Evolutionary conservation across 306 rosid genomes (phyloP).

Genomic region (Prunus dulcis): DNA sequence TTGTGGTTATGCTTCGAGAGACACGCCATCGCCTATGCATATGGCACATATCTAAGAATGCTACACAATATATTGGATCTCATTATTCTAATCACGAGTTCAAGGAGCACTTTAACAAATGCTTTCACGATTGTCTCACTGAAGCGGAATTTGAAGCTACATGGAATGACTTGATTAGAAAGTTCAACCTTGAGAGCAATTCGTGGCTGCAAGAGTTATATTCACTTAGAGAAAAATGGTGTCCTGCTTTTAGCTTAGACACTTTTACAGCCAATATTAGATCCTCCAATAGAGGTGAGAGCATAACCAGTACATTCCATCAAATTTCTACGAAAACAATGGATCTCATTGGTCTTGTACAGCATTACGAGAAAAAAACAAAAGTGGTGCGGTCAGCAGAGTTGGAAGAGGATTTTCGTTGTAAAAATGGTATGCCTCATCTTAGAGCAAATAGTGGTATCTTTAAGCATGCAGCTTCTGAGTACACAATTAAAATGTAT

Average conservation of each 20-base stretch:
- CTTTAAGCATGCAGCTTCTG: constrained; percentile 16
- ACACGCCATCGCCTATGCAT: constrained; percentile 14
- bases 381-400: background rate
- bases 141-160: constrained; percentile 12
- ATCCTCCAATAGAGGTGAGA: constrained; percentile 8
- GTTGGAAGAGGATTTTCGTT: constrained; percentile 16
- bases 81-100: constrained; percentile 2
- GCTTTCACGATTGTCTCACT: background rate
- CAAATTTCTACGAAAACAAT: constrained; percentile 16
- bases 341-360: constrained; percentile 16
- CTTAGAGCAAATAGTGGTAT: constrained; percentile 11
- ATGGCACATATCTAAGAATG: constrained; percentile 15
- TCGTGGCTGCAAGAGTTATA: background rate
- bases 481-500: constrained; percentile 12
- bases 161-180: constrained; percentile 2
- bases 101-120: constrained; percentile 6
- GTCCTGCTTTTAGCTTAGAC: constrained; percentile 13
- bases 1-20: background rate
- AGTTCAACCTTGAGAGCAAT: constrained; percentile 5
- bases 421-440: constrained; percentile 22
- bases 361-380: constrained; percentile 11
- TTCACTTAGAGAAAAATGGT: constrained; percentile 16
- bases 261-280: constrained; percentile 3
- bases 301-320: constrained; percentile 7
- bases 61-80: constrained; percentile 10